Conservation (phyloP, 768 basidiomycete species). For the Mycena olivaceomarginata region DNA sequence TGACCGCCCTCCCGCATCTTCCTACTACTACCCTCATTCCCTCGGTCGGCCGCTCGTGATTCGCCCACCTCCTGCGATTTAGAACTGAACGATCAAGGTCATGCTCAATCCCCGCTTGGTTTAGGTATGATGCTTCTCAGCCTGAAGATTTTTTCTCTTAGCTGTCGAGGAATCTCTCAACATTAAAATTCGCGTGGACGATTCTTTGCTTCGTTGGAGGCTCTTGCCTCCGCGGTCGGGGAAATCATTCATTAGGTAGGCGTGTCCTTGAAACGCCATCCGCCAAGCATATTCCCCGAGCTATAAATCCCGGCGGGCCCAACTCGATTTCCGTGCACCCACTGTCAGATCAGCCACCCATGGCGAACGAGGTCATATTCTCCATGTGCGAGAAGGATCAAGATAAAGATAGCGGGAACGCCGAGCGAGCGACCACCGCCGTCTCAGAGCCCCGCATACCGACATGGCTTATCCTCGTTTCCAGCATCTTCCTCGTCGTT, state of each 20-base stretch:
- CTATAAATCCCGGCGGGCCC: slow-evolving; percentile 15
- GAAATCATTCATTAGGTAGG: slow-evolving; percentile 19
- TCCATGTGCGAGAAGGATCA: slow-evolving; percentile 8
- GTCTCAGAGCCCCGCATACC: neutral
- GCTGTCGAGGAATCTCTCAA: slow-evolving; percentile 3
- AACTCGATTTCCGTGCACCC: neutral
- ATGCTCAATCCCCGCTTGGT: slow-evolving; percentile 19
- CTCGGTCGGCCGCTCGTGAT: neutral
- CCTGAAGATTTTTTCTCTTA: neutral
- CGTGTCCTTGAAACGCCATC: neutral
- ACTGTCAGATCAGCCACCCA: neutral
- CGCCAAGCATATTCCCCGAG: neutral
- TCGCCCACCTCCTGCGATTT: neutral
- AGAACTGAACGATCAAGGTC: neutral
- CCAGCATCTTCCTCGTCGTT: slow-evolving; percentile 29
- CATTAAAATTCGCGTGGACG: neutral
- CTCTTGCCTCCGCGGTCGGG: neutral
- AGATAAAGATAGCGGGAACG: slow-evolving; percentile 1
- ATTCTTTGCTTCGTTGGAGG: slow-evolving; percentile 7
- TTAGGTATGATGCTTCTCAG: neutral
- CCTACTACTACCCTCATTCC: neutral
- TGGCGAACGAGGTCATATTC: neutral
- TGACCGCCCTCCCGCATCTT: neutral
- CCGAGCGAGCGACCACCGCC: neutral
- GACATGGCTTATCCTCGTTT: slow-evolving; percentile 23